These are phyloP conservation scores for Geranium incanum DNA, from an alignment of 441 rosid species.

Conservation along the genomic window DNA sequence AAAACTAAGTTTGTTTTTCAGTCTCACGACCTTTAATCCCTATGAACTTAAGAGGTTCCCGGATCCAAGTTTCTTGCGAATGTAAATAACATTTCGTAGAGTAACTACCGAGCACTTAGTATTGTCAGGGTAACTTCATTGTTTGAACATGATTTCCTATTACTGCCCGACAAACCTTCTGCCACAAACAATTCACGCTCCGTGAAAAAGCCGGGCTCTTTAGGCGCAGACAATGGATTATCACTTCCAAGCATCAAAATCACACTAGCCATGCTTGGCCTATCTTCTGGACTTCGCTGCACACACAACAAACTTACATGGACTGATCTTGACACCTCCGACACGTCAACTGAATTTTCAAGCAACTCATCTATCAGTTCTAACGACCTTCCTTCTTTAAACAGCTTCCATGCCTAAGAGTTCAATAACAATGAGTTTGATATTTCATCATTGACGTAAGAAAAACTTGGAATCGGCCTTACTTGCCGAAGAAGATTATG, in stretches of 20 bases:
- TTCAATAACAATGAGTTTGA: background rate
- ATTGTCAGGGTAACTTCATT: too few relatives aligned
- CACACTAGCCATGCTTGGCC: slow-evolving; percentile 10
- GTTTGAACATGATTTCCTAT: too few relatives aligned
- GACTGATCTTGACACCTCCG: slow-evolving; percentile 6
- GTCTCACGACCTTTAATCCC: too few relatives aligned
- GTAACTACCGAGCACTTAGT: too few relatives aligned
- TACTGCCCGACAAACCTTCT: too few relatives aligned
- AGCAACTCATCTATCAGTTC: background rate
- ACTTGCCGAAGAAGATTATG: slow-evolving; percentile 32
- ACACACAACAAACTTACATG: background rate
- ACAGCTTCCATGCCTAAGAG: slow-evolving; percentile 39
- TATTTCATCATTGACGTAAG: background rate
- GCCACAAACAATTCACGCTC: background rate
- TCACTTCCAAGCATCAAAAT: background rate
- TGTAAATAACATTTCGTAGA: too few relatives aligned
- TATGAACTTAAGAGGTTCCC: too few relatives aligned
- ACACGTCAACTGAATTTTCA: background rate
- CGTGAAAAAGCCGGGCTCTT: too few relatives aligned
- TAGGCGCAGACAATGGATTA: too few relatives aligned
- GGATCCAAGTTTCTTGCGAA: too few relatives aligned
- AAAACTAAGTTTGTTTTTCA: too few relatives aligned
- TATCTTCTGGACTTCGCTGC: background rate
- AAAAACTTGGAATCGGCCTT: background rate
- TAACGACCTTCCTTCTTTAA: slow-evolving; percentile 12